Evolutionary conservation across 2,329 filamentous ascomycete species (phyloP), one percentile per base, ranked within the genome.

Genomic region (Colletotrichum gloeosporioides): DNA sequence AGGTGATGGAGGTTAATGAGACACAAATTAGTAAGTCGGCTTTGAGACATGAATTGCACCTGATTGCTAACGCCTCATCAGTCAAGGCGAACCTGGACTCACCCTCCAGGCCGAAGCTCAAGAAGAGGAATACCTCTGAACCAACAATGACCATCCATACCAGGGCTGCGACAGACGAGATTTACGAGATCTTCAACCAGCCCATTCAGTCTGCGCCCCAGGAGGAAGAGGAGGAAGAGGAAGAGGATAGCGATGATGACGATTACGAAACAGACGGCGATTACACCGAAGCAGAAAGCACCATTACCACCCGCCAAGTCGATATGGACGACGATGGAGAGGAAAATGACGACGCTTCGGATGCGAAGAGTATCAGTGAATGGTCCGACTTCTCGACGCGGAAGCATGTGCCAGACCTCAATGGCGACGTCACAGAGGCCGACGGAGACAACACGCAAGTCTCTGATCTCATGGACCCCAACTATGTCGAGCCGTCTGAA

Each of bases 111-210:
- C 93, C 92, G 6, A 99, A 98, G 84, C 90, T 96, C 71, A 94
- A 93, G 78, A 95, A 95, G 84, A 97, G 94, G 83, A 93, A 93
- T 79, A 79, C 85, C 3, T 87, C 90, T 68, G 96, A 99, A 84
- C 95, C 96, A n/a, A 99, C 97, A 3, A 98, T 99, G 96, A 99
- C 97, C 1, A 92, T 99, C 79, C 96, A 99, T 82, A 99, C 97
- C 15, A 95, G 92, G 80, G 96, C 97, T 78, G 97, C 97, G 6
- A 98, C 96, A 77, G 96, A 99, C 80, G 97, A 99, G 80, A 98
- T 99, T 69, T 99, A 99, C 81, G 96, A 96, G 74, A 95, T 99
- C 64, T 99, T 99, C 86, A 99, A 97, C 81, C 95, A 97, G 74
- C 96, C 97, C 3, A 84, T 96, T 25, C 85, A 87, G 72, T 77